Evolutionary conservation across 257 asterid genomes (phyloP).

Genomic region (Scutellaria barbata): DNA sequence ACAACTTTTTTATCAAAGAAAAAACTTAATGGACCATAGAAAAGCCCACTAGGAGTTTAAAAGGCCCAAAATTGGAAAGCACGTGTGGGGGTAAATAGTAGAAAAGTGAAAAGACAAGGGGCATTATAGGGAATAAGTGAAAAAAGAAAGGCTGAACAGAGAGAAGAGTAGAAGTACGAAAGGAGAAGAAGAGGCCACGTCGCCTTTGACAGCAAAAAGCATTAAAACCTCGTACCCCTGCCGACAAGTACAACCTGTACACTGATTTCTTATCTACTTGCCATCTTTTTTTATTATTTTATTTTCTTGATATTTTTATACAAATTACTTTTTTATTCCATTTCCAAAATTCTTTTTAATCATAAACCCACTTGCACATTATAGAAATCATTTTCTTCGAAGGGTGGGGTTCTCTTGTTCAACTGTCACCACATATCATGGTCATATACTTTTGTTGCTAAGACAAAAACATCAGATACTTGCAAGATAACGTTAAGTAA

Average conservation of each 20-base stretch:
- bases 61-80: conserved; percentile 31
- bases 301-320: background rate
- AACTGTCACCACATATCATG: conserved; percentile 43
- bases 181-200: conserved; percentile 79
- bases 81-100: conserved; percentile 7
- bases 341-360: conserved; percentile 20
- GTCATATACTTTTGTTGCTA: conserved; percentile 49
- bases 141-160: conserved; percentile 25
- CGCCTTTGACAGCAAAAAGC: conserved; percentile 40
- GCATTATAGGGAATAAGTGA: conserved; percentile 42
- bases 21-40: no score
- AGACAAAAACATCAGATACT: conserved; percentile 47
- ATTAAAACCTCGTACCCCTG: conserved; percentile 81
- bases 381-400: background rate
- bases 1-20: no score
- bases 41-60: no score
- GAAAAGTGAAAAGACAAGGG: conserved; percentile 23
- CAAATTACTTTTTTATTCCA: conserved; percentile 14
- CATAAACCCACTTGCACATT: conserved; percentile 41
- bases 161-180: conserved; percentile 41
- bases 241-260: conserved; percentile 61
- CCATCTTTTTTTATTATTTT: conserved; percentile 12
- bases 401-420: conserved; percentile 22
- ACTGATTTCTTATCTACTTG: conserved; percentile 44
- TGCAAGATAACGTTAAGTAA: conserved; percentile 48